Evolutionary conservation across 345 rosid genomes (phyloP).

Genomic region (Ricinus communis): DNA sequence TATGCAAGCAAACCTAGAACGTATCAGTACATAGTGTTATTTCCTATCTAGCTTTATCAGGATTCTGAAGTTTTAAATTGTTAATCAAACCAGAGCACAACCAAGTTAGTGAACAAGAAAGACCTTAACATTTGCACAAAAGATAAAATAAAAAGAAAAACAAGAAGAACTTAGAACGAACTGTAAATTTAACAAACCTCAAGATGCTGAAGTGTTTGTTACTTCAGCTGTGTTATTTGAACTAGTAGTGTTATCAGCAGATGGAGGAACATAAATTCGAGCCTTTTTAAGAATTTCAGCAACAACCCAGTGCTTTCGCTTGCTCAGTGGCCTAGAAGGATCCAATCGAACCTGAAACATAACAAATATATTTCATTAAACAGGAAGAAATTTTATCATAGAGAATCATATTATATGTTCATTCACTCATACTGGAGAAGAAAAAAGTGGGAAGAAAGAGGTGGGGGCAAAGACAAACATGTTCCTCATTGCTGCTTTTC

Average conservation of each 20-base stretch:
- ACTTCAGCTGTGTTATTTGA: slow-evolving; percentile 18
- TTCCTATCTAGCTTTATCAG: too few relatives aligned
- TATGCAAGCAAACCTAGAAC: background rate
- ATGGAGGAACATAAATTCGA: slow-evolving; percentile 58
- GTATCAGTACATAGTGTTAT: too few relatives aligned
- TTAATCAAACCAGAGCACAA: background rate
- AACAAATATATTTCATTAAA: background rate
- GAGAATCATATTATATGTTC: background rate
- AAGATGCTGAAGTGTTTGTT: slow-evolving; percentile 31
- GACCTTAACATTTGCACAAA: background rate
- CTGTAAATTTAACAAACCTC: slow-evolving; percentile 20
- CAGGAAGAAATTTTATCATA: background rate
- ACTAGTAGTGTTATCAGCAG: slow-evolving; percentile 15
- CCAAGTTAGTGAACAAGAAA: background rate
- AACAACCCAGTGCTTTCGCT: slow-evolving; percentile 82
- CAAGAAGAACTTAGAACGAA: background rate
- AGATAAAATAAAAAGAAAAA: background rate
- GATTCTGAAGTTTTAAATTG: background rate
- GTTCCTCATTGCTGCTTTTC: too few relatives aligned
- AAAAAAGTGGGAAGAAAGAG: background rate
- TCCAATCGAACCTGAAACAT: slow-evolving; percentile 65
- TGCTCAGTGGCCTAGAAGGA: slow-evolving; percentile 96
- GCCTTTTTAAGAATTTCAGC: slow-evolving; percentile 91
- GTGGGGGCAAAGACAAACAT: too few relatives aligned
- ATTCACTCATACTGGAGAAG: background rate